A percentile compares a stretch with the other conserved stretches of the same genome.
These are phyloP conservation scores for Penicillium turbatum DNA, from an alignment of 495 filamentous ascomycete genomes.

Conservation along the genomic window DNA sequence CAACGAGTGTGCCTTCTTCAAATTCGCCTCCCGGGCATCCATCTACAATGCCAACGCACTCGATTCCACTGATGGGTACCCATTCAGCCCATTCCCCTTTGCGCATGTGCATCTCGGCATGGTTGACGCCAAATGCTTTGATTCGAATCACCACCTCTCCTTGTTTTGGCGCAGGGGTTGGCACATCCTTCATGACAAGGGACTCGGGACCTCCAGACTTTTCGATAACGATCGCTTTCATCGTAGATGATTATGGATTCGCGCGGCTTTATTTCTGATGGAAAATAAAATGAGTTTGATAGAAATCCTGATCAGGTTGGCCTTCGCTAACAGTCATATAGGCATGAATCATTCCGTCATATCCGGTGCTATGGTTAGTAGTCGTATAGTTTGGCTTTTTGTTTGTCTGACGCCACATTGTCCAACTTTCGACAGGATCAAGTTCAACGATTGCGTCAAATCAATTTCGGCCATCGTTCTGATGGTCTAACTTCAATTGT, in stretches of 20 bases:
- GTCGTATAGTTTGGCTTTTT: too few relatives aligned
- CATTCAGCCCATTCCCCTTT: conserved; percentile 48
- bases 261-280: too few relatives aligned
- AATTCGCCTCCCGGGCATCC: conserved; percentile 35
- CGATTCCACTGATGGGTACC: conserved; percentile 41
- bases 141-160: conserved; percentile 39
- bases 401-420: too few relatives aligned
- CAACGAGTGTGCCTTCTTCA: conserved; percentile 31
- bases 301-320: too few relatives aligned
- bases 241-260: conserved; percentile 1
- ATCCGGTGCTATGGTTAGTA: too few relatives aligned
- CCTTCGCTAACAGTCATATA: too few relatives aligned
- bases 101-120: conserved; percentile 24
- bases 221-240: conserved; percentile 43
- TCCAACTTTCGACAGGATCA: too few relatives aligned
- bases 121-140: conserved; percentile 46
- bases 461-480: too few relatives aligned
- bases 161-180: conserved; percentile 25
- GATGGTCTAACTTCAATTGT: too few relatives aligned
- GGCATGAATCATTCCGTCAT: too few relatives aligned
- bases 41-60: conserved; percentile 39
- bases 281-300: too few relatives aligned
- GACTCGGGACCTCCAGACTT: conserved; percentile 38
- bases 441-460: too few relatives aligned
- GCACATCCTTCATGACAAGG: conserved; percentile 26